Conservation (phyloP, 306 rosid species). For the Prunus kanzakura region DNA sequence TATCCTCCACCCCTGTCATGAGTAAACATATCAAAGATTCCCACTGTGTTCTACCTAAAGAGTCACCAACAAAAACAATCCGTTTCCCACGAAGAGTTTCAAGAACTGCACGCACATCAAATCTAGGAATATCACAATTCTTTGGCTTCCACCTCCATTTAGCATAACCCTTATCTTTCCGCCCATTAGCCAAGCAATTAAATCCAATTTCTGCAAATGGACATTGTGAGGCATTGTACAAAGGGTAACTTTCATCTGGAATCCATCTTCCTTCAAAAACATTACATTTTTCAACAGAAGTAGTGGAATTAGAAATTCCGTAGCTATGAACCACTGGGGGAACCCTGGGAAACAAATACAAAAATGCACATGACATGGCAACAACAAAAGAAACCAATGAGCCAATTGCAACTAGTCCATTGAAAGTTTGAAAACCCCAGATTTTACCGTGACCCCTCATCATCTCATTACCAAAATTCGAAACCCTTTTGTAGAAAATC, state of each 20-base stretch:
- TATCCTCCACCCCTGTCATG: constrained; percentile 76
- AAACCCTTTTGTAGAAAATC: constrained; percentile 32
- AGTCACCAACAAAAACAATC: constrained; percentile 85
- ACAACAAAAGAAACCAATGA: constrained; percentile 49
- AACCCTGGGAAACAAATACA: constrained; percentile 46
- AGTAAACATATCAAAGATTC: constrained; percentile 85
- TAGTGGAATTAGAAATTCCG: constrained; percentile 27
- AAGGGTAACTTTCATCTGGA: constrained; percentile 64
- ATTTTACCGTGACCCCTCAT: constrained; percentile 38
- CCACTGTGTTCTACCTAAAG: constrained; percentile 93
- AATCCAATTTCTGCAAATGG: constrained; percentile 80
- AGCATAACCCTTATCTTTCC: constrained; percentile 57
- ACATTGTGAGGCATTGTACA: constrained; percentile 71
- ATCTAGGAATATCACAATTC: constrained; percentile 69
- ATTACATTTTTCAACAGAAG: constrained; percentile 43
- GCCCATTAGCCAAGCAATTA: constrained; percentile 73
- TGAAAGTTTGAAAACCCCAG: constrained; percentile 46
- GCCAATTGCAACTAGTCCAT: constrained; percentile 45
- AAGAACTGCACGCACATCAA: constrained; percentile 46
- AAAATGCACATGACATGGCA: constrained; percentile 44
- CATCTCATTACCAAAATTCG: constrained; percentile 38
- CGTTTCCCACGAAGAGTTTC: constrained; percentile 72
- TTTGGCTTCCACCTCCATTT: constrained; percentile 90
- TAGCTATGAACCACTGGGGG: constrained; percentile 28
- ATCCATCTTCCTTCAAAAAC: constrained; percentile 83